Base-by-base conservation (phyloP, 805 yeast species). In the Komagataella pastoris region DNA sequence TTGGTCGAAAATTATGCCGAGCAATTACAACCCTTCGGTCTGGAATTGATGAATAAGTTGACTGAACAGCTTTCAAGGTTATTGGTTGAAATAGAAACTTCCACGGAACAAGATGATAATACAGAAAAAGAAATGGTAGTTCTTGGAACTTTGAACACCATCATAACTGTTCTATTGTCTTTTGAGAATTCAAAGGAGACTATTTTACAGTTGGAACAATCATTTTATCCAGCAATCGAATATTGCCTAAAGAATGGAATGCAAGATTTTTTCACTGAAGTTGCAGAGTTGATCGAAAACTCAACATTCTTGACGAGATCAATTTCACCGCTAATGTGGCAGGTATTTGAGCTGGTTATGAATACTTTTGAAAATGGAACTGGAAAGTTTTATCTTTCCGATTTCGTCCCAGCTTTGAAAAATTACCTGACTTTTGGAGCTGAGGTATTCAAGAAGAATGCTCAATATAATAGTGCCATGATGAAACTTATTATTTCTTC, bases 21-120 rank as follows among this genome's bases (percentile, higher is more conserved):
- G 56, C 95, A 91, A 65, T 73, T 91, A 58, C 93, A 90, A 56
- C 98, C 99, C 23, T 91, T 88, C 65, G 96, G 96, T 23, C 76
- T 80, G 24, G 82, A 81, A 52, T 67, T 85, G 57, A 68, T 67
- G 71, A 58, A 66, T 57, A 77, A 81, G 62, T 67, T 85, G 58
- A 81, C 84, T 18, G 84, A 83, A 55, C 97, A 91, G 64, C 83
- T 89, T 59, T 63, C 86, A 65, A 74, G 80, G 56, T 63, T 88
- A 24, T 85, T 90, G 2, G 68, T 72, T 49, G 97, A 90, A 55
- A 68, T 88, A 48, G 71, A 79, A 51, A 95, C 85, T 24, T 80
- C 82, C 1, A 64, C 80, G 0, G 73, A 71, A 49, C 59, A 58
- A 44, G 69, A 68, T 49, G 67, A 65, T 44, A 61, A 64, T 30